Conservation (phyloP, 2,329 filamentous ascomycete species). For the Fusarium sulawesiense region DNA sequence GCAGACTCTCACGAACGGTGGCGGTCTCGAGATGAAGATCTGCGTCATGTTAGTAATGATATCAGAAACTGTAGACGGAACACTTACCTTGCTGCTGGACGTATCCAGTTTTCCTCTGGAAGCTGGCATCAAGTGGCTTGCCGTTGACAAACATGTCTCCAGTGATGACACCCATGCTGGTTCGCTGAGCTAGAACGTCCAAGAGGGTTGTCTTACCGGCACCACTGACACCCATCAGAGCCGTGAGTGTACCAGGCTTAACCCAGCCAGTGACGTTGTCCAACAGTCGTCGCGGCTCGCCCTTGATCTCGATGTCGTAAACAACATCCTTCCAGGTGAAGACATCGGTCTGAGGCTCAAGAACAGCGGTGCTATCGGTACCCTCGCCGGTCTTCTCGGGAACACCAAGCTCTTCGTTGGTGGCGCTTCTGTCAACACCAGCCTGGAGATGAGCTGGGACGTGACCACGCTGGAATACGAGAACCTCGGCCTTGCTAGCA, state of each 20-base stretch:
- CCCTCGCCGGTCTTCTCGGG: conserved; percentile 41
- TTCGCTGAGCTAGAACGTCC: conserved; percentile 60
- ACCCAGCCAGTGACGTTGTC: conserved; percentile 89
- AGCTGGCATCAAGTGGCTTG: conserved; percentile 64
- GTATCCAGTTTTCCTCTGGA: conserved; percentile 74
- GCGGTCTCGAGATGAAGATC: conserved; percentile 67
- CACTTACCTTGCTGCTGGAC: conserved; percentile 70
- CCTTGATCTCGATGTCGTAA: conserved; percentile 79
- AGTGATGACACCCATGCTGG: conserved; percentile 70
- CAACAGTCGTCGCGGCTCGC: conserved; percentile 75
- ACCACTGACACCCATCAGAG: conserved; percentile 73
- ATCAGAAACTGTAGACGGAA: rapidly evolving
- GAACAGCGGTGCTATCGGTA: conserved; percentile 40
- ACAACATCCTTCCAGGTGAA: conserved; percentile 85
- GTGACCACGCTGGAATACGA: conserved; percentile 72
- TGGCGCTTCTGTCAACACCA: conserved; percentile 40
- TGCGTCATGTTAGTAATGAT: conserved; percentile 29
- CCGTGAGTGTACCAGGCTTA: conserved; percentile 87
- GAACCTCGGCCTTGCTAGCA: conserved; percentile 72
- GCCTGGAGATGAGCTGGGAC: conserved; percentile 57
- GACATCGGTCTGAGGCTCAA: conserved; percentile 64
- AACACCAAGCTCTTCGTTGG: conserved; percentile 47
- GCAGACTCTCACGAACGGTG: conserved; percentile 66
- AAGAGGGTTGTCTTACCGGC: conserved; percentile 59
- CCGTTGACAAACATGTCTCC: conserved; percentile 76